Percentiles rank a stretch among this genome's conserved stretches.
Conservation (phyloP, 768 basidiomycete genomes). For the Amanita pseudoporphyria region DNA sequence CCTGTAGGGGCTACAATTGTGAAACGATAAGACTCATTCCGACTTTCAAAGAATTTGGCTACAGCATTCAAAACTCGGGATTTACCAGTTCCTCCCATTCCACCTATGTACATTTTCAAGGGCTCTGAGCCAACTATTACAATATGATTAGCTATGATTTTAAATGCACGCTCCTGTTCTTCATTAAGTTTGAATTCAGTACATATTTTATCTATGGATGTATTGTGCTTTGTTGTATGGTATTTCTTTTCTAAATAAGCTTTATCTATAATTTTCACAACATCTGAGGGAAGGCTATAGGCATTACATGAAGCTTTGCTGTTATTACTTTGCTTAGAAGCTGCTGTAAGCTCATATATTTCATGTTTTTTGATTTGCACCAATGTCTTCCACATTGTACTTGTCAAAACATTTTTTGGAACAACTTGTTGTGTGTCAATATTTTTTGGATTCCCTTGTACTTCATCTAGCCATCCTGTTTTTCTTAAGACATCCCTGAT, state of each 20-base stretch:
- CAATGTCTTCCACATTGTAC: neutral
- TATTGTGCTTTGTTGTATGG: neutral
- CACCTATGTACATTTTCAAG: conserved; percentile 19
- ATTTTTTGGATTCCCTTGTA: neutral
- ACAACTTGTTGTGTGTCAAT: neutral
- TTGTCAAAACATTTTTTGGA: neutral
- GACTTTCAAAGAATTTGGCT: too few species aligned
- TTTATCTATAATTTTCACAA: too few species aligned
- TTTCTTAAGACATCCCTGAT: neutral
- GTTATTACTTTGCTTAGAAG: neutral
- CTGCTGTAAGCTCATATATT: too few species aligned
- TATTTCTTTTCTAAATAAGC: too few species aligned
- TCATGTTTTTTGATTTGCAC: neutral
- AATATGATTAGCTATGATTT: conserved; percentile 15
- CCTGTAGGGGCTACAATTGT: too few species aligned
- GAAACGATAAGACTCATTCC: too few species aligned
- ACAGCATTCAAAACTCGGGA: too few species aligned
- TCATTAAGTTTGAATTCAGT: conserved; percentile 12
- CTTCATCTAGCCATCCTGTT: neutral
- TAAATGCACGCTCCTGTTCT: conserved; percentile 18
- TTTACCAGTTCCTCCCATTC: too few species aligned
- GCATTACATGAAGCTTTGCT: too few species aligned
- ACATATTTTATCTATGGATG: conserved; percentile 4
- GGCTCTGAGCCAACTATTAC: neutral
- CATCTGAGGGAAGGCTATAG: too few species aligned